Evolutionary conservation across 2,329 filamentous ascomycete genomes (phyloP), one percentile per base, ranked within the genome.

Genomic region (Aspergillus piperis): DNA sequence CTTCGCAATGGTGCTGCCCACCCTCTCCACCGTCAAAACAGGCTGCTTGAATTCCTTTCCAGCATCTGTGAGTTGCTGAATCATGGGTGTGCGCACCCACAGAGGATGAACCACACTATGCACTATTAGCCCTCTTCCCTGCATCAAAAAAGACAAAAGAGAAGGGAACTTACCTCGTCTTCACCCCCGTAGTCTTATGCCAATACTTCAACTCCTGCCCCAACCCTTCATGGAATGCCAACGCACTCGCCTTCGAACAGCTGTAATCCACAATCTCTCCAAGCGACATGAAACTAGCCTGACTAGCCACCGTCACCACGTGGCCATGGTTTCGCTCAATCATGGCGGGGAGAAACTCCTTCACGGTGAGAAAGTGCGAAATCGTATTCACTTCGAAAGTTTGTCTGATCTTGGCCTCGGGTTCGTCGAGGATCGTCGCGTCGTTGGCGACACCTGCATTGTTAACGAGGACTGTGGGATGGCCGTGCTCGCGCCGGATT

Each of bases 381-480:
- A 85, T 73, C 8, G 80, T 74, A 70, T 85, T 85, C 58, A 84
- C 81, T 59, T 82, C 80, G 64, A 84, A 83, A 7, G 82, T 81
- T 61, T 77, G 77, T 11, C 77, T 73, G 44, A 84, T 76, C 23
- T 77, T 72, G 19, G 70, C 68, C 63, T 81, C 78, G 6, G 73
- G 73, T 52, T 78, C 77, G 2, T 80, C 73, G 2, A 85, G 73
- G 56, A 85, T 81, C 0, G 78, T 77, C 19, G 79, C 77, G 19
- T 76, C 77, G n/a, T 72, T 65, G 2, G 76, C 79, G 15, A 86
- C 79, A 8, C 81, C 81, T 10, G 81, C 81, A 50, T 83, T 83
- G 71, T 83, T 83, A 64, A 83, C 73, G 36, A 83, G 69, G 7
- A 82, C 78, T 5, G 77, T 79, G 1, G 80, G 79, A 19, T 80